phyloP scores from a whole-genome alignment of 768 basidiomycete genomes.

The Suillus variegatus region DNA sequence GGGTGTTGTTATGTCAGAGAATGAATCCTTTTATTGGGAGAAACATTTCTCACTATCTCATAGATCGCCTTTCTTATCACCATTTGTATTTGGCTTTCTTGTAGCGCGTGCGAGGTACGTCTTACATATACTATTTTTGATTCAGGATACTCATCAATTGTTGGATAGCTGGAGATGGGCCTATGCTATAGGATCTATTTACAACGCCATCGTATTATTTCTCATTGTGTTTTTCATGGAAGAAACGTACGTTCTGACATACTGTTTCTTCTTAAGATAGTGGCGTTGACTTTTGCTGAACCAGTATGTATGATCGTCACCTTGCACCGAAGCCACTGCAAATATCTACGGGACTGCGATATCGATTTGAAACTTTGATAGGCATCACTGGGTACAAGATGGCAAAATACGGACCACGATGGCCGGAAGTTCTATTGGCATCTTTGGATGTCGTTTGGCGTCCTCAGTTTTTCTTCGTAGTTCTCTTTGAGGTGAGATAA shows the following conservation, averaged over 20 bases:
- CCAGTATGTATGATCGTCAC: conserved; percentile 49
- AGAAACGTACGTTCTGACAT: conserved; percentile 41
- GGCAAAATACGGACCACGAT: conserved; percentile 45
- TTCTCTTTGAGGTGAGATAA: conserved; percentile 39
- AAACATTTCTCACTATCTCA: conserved; percentile 36
- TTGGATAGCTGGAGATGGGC: conserved; percentile 47
- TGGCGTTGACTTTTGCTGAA: conserved; percentile 1
- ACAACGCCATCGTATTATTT: conserved; percentile 43
- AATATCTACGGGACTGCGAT: conserved; percentile 32
- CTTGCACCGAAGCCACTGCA: conserved; percentile 18
- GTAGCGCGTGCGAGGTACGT: conserved; percentile 26
- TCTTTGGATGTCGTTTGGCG: conserved; percentile 47
- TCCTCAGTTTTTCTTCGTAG: conserved; percentile 45
- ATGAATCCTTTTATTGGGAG: conserved; percentile 33
- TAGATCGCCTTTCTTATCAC: conserved; percentile 32
- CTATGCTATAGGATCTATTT: conserved; percentile 53
- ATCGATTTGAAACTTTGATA: conserved; percentile 47
- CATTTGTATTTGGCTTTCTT: conserved; percentile 33
- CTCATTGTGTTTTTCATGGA: conserved; percentile 49
- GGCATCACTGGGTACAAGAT: conserved; percentile 50
- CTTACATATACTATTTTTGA: neutral
- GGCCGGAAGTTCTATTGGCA: conserved; percentile 35
- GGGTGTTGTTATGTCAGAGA: conserved; percentile 54
- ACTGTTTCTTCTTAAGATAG: neutral
- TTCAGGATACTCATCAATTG: neutral